Percentiles rank a stretch among this genome's conserved stretches.
These are phyloP conservation scores for Lodderomyces orthopsilosis DNA, from an alignment of 1,139 yeast genomes.

Conservation along the genomic window DNA sequence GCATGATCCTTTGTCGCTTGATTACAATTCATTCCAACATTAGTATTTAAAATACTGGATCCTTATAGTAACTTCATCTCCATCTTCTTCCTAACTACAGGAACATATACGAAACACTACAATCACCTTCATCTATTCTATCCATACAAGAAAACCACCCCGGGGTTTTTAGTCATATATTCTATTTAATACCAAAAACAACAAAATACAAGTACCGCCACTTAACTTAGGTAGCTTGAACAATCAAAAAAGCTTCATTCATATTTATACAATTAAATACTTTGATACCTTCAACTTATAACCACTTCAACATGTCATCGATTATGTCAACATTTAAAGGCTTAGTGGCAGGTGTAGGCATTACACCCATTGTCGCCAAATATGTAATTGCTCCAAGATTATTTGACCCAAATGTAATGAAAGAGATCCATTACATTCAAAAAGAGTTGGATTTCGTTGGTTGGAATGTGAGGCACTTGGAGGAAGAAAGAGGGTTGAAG, in stretches of 20 bases:
- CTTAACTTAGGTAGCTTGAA: no score
- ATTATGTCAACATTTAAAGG: conserved; percentile 17
- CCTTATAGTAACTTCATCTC: not conserved
- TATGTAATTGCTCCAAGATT: conserved; percentile 25
- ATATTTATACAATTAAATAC: no score
- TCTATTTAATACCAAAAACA: no score
- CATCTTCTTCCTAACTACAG: not conserved
- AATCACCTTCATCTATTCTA: not conserved
- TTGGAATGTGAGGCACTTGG: conserved; percentile 37
- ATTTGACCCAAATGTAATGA: conserved; percentile 21
- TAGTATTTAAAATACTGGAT: not conserved
- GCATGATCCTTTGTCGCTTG: no score
- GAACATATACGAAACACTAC: not conserved
- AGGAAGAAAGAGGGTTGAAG: conserved; percentile 29
- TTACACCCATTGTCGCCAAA: conserved; percentile 32
- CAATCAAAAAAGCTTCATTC: no score
- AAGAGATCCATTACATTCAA: conserved; percentile 33
- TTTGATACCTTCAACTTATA: no score
- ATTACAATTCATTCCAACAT: not conserved
- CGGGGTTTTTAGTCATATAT: no score
- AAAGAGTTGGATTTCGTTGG: conserved; percentile 37
- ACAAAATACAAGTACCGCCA: no score
- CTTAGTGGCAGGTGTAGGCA: conserved; percentile 26
- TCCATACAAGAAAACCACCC: not conserved
- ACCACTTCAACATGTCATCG: not conserved